These are phyloP conservation scores for Dendrobium chrysotoxum DNA, from an alignment of 106 monocot genomes.

Conservation along the genomic window DNA sequence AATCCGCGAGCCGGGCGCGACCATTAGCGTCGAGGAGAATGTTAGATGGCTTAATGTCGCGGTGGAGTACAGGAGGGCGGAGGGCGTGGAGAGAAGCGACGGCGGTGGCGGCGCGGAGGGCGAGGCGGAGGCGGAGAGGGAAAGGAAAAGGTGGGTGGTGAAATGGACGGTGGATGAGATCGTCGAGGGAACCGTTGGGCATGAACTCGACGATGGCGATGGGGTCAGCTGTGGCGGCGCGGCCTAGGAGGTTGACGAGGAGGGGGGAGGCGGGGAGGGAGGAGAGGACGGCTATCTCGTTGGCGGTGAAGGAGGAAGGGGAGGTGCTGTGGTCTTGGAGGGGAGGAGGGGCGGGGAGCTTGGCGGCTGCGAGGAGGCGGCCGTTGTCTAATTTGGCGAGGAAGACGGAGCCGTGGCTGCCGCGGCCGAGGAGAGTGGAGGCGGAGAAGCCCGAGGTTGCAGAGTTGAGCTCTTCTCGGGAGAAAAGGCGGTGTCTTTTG, in stretches of 20 bases:
- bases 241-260: slow-evolving; percentile 50
- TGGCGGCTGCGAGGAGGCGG: slow-evolving; percentile 48
- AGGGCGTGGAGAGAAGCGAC: slow-evolving; percentile 25
- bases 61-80: slow-evolving; percentile 23
- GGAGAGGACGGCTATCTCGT: slow-evolving; percentile 56
- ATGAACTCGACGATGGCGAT: slow-evolving; percentile 32
- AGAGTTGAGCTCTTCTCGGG: slow-evolving; percentile 41
- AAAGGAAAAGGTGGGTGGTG: slow-evolving; percentile 3
- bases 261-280: slow-evolving; percentile 22
- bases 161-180: slow-evolving; percentile 18
- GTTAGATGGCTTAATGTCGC: slow-evolving; percentile 39
- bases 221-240: not conserved
- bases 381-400: slow-evolving; percentile 32
- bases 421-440: slow-evolving; percentile 58
- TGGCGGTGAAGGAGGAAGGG: slow-evolving; percentile 31
- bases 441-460: slow-evolving; percentile 57
- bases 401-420: slow-evolving; percentile 95
- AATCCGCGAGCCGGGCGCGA: slow-evolving; percentile 20
- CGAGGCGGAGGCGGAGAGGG: slow-evolving; percentile 18
- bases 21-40: slow-evolving; percentile 23
- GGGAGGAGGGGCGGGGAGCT: slow-evolving; percentile 4
- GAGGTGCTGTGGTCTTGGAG: too few species aligned
- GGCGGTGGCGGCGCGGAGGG: slow-evolving; percentile 11
- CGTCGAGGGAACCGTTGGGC: slow-evolving; percentile 36
- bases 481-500: slow-evolving; percentile 15